Conservation (phyloP, 805 yeast species). For the Cyberlindnera xylosilytica region DNA sequence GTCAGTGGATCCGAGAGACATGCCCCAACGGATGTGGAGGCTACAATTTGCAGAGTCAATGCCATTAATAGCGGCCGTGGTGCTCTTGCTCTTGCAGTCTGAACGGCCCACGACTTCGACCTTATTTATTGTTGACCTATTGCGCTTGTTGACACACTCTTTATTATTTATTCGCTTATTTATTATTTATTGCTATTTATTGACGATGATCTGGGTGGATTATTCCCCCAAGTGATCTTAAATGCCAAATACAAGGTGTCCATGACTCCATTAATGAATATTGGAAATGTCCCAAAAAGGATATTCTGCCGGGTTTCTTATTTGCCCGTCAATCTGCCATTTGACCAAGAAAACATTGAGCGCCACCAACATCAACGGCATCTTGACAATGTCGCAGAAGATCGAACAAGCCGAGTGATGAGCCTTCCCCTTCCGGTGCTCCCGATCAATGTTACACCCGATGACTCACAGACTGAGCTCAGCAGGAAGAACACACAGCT, state of each 20-base stretch:
- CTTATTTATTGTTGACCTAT: conserved; percentile 5
- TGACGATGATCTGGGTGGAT: too few species aligned
- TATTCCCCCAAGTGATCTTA: too few species aligned
- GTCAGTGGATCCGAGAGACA: background rate
- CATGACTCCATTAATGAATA: too few species aligned
- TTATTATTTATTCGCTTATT: conserved; percentile 3
- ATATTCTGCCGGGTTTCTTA: background rate
- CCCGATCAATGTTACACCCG: background rate
- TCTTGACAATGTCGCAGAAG: too few species aligned
- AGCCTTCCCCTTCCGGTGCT: background rate
- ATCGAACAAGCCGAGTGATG: background rate
- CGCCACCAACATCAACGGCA: background rate
- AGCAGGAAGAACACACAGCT: conserved; percentile 43
- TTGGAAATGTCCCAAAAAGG: too few species aligned
- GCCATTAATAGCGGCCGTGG: conserved; percentile 8
- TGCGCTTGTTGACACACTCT: too few species aligned
- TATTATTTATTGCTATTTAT: too few species aligned
- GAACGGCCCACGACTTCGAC: background rate
- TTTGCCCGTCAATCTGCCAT: background rate
- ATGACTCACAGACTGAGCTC: conserved; percentile 23
- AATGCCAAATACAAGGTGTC: too few species aligned
- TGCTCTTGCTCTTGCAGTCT: background rate
- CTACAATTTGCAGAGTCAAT: conserved; percentile 16
- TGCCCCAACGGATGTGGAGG: conserved; percentile 12
- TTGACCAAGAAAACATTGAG: background rate